Conservation (phyloP, 257 asterid species). For the Nicotiana tabacum region DNA sequence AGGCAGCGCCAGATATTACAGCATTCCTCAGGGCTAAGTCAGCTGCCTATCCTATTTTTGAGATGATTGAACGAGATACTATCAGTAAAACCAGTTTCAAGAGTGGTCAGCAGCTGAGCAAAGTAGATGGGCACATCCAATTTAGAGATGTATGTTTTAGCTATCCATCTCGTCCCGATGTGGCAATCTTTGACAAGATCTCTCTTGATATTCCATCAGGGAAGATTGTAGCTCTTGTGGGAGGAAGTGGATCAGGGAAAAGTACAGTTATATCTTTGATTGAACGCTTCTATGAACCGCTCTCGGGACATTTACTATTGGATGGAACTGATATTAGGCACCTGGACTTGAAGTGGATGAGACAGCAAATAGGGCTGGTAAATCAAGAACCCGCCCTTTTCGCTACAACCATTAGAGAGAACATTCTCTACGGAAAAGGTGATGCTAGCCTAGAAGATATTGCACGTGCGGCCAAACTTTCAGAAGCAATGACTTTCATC, state of each 20-base stretch:
- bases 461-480: slow-evolving; percentile 71
- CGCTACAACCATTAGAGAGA: slow-evolving; percentile 81
- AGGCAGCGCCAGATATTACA: slow-evolving; percentile 82
- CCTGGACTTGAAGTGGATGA: slow-evolving; percentile 76
- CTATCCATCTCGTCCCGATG: slow-evolving; percentile 88
- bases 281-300: slow-evolving; percentile 87
- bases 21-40: slow-evolving; percentile 86
- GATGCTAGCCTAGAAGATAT: slow-evolving; percentile 77
- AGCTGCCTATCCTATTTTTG: slow-evolving; percentile 83
- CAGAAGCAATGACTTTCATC: slow-evolving; percentile 83
- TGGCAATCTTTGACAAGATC: slow-evolving; percentile 57
- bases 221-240: slow-evolving; percentile 86
- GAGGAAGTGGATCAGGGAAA: slow-evolving; percentile 98
- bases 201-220: slow-evolving; percentile 79
- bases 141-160: slow-evolving; percentile 70
- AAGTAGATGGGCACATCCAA: slow-evolving; percentile 75
- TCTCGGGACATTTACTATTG: slow-evolving; percentile 50
- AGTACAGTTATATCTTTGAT: slow-evolving; percentile 90
- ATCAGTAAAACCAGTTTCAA: slow-evolving; percentile 38
- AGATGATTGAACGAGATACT: slow-evolving; percentile 84
- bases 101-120: slow-evolving; percentile 42
- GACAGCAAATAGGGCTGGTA: slow-evolving; percentile 84
- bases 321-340: slow-evolving; percentile 67
- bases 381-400: slow-evolving; percentile 95
- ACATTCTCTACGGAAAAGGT: slow-evolving; percentile 74